These are phyloP conservation scores for Collybiopsis luxurians DNA, from an alignment of 768 basidiomycete species.

Conservation along the genomic window DNA sequence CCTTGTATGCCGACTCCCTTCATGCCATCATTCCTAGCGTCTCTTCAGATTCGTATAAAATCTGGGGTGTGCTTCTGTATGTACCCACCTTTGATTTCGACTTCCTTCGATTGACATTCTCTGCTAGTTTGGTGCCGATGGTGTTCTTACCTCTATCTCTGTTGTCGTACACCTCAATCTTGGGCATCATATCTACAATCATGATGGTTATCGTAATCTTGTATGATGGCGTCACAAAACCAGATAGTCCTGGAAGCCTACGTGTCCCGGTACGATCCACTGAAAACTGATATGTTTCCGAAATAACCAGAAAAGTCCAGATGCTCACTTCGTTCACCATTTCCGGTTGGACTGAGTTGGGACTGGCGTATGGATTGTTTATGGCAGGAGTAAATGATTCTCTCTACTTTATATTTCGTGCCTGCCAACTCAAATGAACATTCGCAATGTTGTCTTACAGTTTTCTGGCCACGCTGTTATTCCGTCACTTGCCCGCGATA, in stretches of 20 bases:
- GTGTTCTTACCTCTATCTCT: conserved; percentile 83
- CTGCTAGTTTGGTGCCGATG: conserved; percentile 71
- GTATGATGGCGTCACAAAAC: conserved; percentile 77
- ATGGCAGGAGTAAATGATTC: conserved; percentile 77
- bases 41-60: conserved; percentile 71
- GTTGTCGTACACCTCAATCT: conserved; percentile 84
- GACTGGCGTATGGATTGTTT: conserved; percentile 83
- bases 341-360: conserved; percentile 53
- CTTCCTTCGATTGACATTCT: background rate
- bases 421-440: background rate
- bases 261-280: conserved; percentile 68
- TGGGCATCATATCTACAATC: conserved; percentile 80
- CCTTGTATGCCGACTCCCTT: conserved; percentile 85
- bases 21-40: conserved; percentile 67
- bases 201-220: conserved; percentile 75
- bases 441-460: conserved; percentile 37
- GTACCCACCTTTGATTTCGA: conserved; percentile 16
- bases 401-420: background rate
- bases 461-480: conserved; percentile 93
- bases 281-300: too few species aligned
- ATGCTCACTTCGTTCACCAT: conserved; percentile 65
- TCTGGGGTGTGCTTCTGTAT: conserved; percentile 70
- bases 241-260: conserved; percentile 74
- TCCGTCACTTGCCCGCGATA: conserved; percentile 86
- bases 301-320: too few species aligned